Evolutionary conservation across 73 alveolate species (phyloP).

Genomic region (Paramecium primaurelia): DNA sequence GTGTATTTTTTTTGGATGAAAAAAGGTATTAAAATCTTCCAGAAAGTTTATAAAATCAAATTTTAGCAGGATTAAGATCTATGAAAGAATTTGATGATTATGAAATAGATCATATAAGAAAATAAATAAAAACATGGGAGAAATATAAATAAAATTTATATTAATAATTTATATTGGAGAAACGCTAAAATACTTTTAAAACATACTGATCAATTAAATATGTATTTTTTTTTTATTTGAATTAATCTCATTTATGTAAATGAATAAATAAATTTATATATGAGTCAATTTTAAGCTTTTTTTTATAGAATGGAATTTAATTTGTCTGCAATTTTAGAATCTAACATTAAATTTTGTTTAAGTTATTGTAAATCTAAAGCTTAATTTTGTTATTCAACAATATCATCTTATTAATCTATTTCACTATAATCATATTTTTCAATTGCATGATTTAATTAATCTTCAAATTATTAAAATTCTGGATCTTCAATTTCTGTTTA

Average conservation of each 20-base stretch:
- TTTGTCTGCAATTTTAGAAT: constrained; percentile 26
- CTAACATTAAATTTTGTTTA: not conserved
- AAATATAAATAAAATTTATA: not conserved
- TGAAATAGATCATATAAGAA: not conserved
- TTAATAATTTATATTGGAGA: not conserved
- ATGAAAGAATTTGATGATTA: constrained; percentile 36
- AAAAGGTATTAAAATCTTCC: not conserved
- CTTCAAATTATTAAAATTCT: not conserved
- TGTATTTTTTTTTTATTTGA: not conserved
- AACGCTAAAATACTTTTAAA: not conserved
- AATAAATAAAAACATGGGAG: not conserved
- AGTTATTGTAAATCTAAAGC: not conserved
- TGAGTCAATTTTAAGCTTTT: not conserved
- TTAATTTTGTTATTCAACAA: not conserved
- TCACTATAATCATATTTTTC: constrained; percentile 24
- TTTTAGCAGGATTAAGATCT: not conserved
- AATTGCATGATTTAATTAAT: not conserved
- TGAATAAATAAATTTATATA: not conserved
- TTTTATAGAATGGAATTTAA: constrained; percentile 12
- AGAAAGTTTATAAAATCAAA: not conserved
- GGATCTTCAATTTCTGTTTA: not conserved
- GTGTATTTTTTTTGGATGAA: not conserved
- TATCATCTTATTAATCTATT: not conserved
- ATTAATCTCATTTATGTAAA: not conserved
- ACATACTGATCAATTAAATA: not conserved